Evolutionary conservation across 371 early-diverging fungal genomes (phyloP).

Genomic region (Chytridiales sp.): DNA sequence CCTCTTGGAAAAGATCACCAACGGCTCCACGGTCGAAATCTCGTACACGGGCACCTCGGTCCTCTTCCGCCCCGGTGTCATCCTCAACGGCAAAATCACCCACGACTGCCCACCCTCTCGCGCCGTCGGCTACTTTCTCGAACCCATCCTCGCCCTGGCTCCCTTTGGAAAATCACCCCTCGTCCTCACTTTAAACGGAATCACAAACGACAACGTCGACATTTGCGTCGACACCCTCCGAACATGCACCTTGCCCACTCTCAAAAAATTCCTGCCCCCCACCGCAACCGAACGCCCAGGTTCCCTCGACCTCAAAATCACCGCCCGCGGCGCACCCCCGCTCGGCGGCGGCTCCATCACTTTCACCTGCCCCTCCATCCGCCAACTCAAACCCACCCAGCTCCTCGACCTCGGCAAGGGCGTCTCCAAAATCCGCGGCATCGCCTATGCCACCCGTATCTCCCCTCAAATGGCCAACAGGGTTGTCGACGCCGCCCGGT

Average conservation of each 20-base stretch:
- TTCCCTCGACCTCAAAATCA: constrained; percentile 55
- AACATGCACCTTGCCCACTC: constrained; percentile 50
- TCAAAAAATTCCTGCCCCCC: constrained; percentile 63
- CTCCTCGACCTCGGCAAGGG: constrained; percentile 74
- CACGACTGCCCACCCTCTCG: constrained; percentile 79
- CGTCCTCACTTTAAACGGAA: constrained; percentile 76
- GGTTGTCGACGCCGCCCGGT: constrained; percentile 84
- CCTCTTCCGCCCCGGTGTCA: constrained; percentile 83
- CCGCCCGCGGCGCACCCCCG: constrained; percentile 92
- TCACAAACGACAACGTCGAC: constrained; percentile 91
- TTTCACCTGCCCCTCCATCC: constrained; percentile 81
- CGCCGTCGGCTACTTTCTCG: constrained; percentile 89
- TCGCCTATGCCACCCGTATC: constrained; percentile 91
- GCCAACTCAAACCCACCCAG: constrained; percentile 76
- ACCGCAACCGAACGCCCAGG: constrained; percentile 9
- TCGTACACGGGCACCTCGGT: constrained; percentile 91
- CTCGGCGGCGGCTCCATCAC: constrained; percentile 91
- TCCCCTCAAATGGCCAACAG: constrained; percentile 93
- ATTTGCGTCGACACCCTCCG: constrained; percentile 36
- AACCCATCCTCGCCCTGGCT: constrained; percentile 84
- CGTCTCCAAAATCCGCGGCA: constrained; percentile 92
- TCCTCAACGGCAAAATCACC: constrained; percentile 81
- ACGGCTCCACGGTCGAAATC: constrained; percentile 89
- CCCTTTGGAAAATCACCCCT: constrained; percentile 90
- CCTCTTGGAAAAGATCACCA: constrained; percentile 87